Base-by-base conservation (phyloP, 2,329 filamentous ascomycete genomes). In the Trichoderma citrinoviride region DNA sequence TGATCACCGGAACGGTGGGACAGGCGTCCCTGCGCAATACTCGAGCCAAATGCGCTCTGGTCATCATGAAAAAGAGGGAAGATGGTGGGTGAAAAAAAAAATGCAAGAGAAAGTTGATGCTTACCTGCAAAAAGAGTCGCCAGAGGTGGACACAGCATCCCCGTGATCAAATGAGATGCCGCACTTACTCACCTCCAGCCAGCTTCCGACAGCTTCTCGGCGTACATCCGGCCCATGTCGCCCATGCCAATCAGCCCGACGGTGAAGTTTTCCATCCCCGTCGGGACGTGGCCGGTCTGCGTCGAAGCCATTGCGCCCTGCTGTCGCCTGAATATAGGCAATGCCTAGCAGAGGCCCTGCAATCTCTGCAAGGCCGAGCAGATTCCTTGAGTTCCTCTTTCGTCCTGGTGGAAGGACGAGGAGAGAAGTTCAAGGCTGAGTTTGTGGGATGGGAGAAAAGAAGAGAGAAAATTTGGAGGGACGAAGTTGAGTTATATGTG, bases 1-100 rank as follows among this genome's bases (percentile, higher is more conserved):
- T 80, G 80, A 81, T 79, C 83, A 90, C 92, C 94, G 85, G 90
- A 97, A 88, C 90, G 89, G 83, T 79, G 81, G 79, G 79, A 82
- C 82, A 82, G 82, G 79, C 79, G 78, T 76, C 81, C 80, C 81
- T 83, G 81, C 79, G 82, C 87, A 87, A 93, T 96, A 85, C 94
- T 98, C 94, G 92, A 98, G 94, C 94, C 94, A 98, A 98, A 98
- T 98, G 94, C 94, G 93, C 94, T 98, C 94, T 94, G 92, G 94
- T 98, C 94, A 98, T 98, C 94, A 96, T 93, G 77, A 77, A 73
- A 66, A 64, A 73, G 69, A 6, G 40, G 78, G 72, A 66, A 63
- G 65, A 65, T 67, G 66, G n/a, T n/a, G n/a, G n/a, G n/a, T n/a
- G 56, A 46, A 61, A 55, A 50, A 25, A 65, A 37, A 62, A 67